Evolutionary conservation across 2,329 filamentous ascomycete species (phyloP).

Genomic region (Penicillium sp.): DNA sequence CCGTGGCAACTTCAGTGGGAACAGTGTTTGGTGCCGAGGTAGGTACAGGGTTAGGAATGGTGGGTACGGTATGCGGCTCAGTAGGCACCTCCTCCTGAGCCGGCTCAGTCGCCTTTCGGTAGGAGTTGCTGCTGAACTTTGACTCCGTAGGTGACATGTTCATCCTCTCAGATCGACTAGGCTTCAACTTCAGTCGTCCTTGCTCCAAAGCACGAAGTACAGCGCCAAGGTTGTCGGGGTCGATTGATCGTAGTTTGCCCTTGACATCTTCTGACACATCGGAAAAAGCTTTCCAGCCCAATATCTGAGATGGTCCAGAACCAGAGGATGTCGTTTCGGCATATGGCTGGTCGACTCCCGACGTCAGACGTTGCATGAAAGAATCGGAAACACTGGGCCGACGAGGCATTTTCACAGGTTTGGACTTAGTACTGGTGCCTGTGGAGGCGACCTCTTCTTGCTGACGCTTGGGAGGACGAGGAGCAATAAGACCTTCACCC

Average conservation of each 20-base stretch:
- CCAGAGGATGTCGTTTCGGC: conserved; percentile 26
- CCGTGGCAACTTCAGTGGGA: conserved; percentile 25
- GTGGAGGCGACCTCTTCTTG: conserved; percentile 37
- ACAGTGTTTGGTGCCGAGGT: conserved; percentile 8
- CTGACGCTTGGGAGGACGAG: conserved; percentile 36
- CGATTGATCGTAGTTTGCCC: conserved; percentile 39
- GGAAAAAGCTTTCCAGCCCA: conserved; percentile 32
- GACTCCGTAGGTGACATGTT: conserved; percentile 37
- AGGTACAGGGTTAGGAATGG: conserved; percentile 11
- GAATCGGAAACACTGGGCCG: conserved; percentile 34
- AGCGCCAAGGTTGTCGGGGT: conserved; percentile 36
- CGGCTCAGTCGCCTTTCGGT: conserved; percentile 16
- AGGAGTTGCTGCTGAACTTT: conserved; percentile 21
- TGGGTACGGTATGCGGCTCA: conserved; percentile 16
- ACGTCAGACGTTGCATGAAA: conserved; percentile 32
- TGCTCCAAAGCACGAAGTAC: conserved; percentile 39
- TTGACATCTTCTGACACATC: conserved; percentile 41
- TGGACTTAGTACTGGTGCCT: conserved; percentile 33
- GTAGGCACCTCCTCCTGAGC: conserved; percentile 19
- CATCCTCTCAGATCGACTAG: conserved; percentile 33
- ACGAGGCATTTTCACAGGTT: conserved; percentile 38
- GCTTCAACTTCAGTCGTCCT: conserved; percentile 36
- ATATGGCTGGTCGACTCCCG: conserved; percentile 26
- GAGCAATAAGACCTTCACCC: conserved; percentile 34
- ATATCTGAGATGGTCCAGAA: conserved; percentile 15